Evolutionary conservation across 441 rosid species (phyloP), one percentile per base, ranked within the genome.

Genomic region (Pelargonium myrrhifolium): DNA sequence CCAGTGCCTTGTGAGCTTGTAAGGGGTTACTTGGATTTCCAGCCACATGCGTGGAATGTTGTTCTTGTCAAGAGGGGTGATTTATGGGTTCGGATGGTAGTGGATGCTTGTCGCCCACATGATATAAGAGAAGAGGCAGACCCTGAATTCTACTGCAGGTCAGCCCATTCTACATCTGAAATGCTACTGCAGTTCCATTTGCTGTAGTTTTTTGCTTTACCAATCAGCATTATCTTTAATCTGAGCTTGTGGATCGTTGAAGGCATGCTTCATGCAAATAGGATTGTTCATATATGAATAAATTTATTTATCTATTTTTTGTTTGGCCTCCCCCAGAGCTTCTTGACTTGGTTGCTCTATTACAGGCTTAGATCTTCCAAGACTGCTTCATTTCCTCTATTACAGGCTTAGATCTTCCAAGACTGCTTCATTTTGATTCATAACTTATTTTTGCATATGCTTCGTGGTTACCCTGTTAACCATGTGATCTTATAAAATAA

Each of bases 31-130:
- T 47, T 47, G 55, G 55, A 47, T 47, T 47, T 47, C 17, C 11
- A 40, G 78, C 97, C 97, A 47, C 99, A 92, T 85, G 98, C 98
- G 17, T 94, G 98, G 98, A 94, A 94, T 78, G 75, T 78, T 63
- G 74, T 94, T 74, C 85, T 81, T 60, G 72, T 85, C 18, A 83
- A 79, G 80, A 83, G 71, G 75, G 92, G 89, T 62, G 80, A 78
- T 76, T 77, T 82, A 53, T 81, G 78, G 82, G 85, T 86, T 73
- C 92, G 94, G 12, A 82, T 94, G 90, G 80, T 94, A 65, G 96
- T 91, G 67, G 98, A 94, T 78, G 91, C 98, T 42, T 94, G 98
- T 56, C 86, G 74, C 67, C 97, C 99, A 28, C 85, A 76, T 75
- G 99, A 92, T 76, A 89, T 89, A 68, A 86, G 97, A 68, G 96